Percentiles rank a stretch among this genome's conserved stretches.
These are phyloP conservation scores for Phylloporus arenicola DNA, from an alignment of 768 basidiomycete genomes.

Conservation along the genomic window DNA sequence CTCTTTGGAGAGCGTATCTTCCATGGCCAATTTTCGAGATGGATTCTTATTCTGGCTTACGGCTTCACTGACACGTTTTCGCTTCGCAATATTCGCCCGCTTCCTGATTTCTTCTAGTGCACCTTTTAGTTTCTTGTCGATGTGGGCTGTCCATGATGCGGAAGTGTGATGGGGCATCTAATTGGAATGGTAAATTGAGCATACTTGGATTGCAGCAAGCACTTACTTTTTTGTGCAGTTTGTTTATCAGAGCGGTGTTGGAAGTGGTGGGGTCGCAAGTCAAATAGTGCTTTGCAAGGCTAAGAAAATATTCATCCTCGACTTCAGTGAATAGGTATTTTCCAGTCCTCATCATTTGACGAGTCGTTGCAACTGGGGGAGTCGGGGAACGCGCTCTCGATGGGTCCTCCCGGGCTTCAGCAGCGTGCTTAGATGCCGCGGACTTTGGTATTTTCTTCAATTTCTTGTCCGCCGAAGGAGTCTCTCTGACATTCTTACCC, in stretches of 20 bases:
- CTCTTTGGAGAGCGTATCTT: slow-evolving; percentile 1
- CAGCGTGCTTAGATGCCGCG: not conserved
- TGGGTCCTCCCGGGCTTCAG: slow-evolving; percentile 2
- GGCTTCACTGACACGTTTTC: slow-evolving; percentile 32
- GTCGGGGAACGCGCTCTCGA: slow-evolving; percentile 34
- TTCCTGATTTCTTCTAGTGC: slow-evolving; percentile 46
- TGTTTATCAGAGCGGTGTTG: slow-evolving; percentile 31
- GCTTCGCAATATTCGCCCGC: slow-evolving; percentile 44
- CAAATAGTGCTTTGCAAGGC: slow-evolving; percentile 43
- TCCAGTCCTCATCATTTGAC: slow-evolving; percentile 22
- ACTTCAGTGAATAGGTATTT: slow-evolving; percentile 44
- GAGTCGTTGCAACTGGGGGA: slow-evolving; percentile 38
- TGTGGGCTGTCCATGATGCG: slow-evolving; percentile 46
- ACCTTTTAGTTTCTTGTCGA: slow-evolving; percentile 29
- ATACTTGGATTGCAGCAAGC: not conserved
- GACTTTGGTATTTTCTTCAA: slow-evolving; percentile 2
- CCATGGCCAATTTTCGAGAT: not conserved
- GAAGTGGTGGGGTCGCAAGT: slow-evolving; percentile 45
- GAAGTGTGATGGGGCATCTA: slow-evolving; percentile 59
- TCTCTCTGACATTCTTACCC: slow-evolving; percentile 1
- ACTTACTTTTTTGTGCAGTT: slow-evolving; percentile 44
- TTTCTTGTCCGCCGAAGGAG: slow-evolving; percentile 8
- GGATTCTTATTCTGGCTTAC: not conserved
- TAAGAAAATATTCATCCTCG: slow-evolving; percentile 46
- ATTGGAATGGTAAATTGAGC: not conserved